Conservation (phyloP, 2,329 filamentous ascomycete species). For the Emergomyces africanus region DNA sequence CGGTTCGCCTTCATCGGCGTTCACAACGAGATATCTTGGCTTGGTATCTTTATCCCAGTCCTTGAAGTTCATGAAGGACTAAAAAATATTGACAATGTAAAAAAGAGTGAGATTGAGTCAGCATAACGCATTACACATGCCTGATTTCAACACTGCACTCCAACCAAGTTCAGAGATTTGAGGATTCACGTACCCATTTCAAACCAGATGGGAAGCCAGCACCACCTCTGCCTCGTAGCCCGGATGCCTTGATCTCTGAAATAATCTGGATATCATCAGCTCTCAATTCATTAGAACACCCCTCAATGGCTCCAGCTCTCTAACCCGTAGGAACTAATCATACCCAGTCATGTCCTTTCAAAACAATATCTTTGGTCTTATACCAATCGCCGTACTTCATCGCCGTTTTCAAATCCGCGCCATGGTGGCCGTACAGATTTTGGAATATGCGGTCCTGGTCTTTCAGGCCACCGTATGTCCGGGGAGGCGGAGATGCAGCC, state of each 20-base stretch:
- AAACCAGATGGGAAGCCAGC: conserved; percentile 95
- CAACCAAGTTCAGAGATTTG: conserved; percentile 1
- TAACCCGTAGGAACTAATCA: conserved; percentile 8
- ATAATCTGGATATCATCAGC: conserved; percentile 53
- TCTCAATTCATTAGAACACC: background rate
- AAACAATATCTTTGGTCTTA: conserved; percentile 96
- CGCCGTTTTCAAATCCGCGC: conserved; percentile 79
- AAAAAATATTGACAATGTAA: conserved; percentile 3
- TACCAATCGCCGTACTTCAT: conserved; percentile 99
- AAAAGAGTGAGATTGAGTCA: background rate
- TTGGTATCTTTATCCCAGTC: conserved; percentile 97
- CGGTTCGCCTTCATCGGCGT: conserved; percentile 96
- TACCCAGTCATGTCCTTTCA: conserved; percentile 94
- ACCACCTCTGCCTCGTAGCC: conserved; percentile 87
- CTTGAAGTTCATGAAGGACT: conserved; percentile 99
- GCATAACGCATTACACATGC: background rate
- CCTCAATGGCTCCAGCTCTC: conserved; percentile 1
- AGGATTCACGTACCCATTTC: conserved; percentile 71
- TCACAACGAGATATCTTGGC: conserved; percentile 93
- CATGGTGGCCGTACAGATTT: conserved; percentile 91
- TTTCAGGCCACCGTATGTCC: conserved; percentile 70
- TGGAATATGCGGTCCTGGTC: conserved; percentile 99
- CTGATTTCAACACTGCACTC: background rate
- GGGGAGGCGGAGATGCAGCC: conserved; percentile 47
- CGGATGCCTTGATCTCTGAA: conserved; percentile 90